Percentiles rank a stretch among this genome's conserved stretches.
These are phyloP conservation scores for Cryptococcus sp. DNA, from an alignment of 1,284 basidiomycete species.

Conservation along the genomic window DNA sequence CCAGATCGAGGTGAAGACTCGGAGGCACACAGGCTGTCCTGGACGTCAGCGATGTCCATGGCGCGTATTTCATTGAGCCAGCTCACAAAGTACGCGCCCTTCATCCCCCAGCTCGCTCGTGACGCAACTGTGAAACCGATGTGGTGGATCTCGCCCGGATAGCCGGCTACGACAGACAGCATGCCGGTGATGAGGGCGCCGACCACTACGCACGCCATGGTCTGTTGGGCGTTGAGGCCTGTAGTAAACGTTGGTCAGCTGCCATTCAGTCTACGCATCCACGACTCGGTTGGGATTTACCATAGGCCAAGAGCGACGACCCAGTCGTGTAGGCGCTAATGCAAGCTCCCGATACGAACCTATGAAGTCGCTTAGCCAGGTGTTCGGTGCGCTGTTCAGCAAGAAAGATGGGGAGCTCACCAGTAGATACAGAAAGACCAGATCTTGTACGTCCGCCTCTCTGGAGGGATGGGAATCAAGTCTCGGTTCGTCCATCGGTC, in stretches of 20 bases:
- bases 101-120: constrained; percentile 32
- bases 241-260: neutral
- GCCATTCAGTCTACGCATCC: neutral
- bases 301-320: constrained; percentile 30
- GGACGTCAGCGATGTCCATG: no score
- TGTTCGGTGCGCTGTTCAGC: no score
- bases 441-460: constrained; percentile 30
- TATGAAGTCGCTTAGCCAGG: constrained; percentile 4
- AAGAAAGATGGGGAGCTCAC: neutral
- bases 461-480: constrained; percentile 34
- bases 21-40: constrained; percentile 22
- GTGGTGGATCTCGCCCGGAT: constrained; percentile 28
- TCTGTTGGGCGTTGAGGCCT: constrained; percentile 27
- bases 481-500: constrained; percentile 36
- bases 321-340: constrained; percentile 31
- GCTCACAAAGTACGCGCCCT: constrained; percentile 28
- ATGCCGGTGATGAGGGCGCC: constrained; percentile 30
- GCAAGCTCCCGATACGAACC: constrained; percentile 31
- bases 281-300: neutral
- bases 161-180: constrained; percentile 20
- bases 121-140: constrained; percentile 32
- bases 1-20: constrained; percentile 27
- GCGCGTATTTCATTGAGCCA: neutral
- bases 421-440: constrained; percentile 18
- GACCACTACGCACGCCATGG: constrained; percentile 28